phyloP scores from a whole-genome alignment of 768 basidiomycete genomes.

The Hericium alpestre region DNA sequence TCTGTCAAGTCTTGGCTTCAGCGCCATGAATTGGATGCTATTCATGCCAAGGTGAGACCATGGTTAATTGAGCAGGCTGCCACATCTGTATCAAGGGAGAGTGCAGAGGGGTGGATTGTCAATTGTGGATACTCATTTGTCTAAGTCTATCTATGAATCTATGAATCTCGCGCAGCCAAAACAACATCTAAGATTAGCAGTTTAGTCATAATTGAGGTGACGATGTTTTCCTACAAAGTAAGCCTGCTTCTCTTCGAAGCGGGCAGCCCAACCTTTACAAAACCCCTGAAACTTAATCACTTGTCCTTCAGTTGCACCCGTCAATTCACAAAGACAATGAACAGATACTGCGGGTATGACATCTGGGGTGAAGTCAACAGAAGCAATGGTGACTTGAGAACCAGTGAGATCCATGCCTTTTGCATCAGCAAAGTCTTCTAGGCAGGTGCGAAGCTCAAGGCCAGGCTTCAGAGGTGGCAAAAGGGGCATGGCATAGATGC shows the following conservation, averaged over 20 bases:
- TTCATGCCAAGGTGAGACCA: constrained; percentile 1
- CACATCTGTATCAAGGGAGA: not conserved
- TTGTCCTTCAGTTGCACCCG: constrained; percentile 11
- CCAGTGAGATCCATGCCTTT: not conserved
- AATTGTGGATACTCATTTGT: not conserved
- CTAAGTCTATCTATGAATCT: not conserved
- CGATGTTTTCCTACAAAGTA: not conserved
- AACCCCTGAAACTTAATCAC: constrained; percentile 8
- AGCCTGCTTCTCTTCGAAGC: constrained; percentile 7
- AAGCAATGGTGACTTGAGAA: not conserved
- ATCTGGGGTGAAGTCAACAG: constrained; percentile 10
- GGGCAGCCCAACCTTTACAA: constrained; percentile 9
- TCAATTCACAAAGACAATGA: constrained; percentile 11
- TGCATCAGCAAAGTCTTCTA: not conserved
- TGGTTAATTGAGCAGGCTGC: constrained; percentile 9
- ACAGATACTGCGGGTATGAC: constrained; percentile 11
- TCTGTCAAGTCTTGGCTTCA: constrained; percentile 22
- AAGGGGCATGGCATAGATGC: not conserved
- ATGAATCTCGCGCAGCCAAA: not conserved
- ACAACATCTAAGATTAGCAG: not conserved
- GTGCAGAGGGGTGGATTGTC: constrained; percentile 1
- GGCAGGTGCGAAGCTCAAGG: not conserved
- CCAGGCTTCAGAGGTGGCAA: not conserved
- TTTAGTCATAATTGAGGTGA: not conserved
- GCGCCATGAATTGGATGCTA: constrained; percentile 12